A percentile compares a stretch with the other conserved stretches of the same genome.
phyloP scores from a whole-genome alignment of 495 filamentous ascomycete genomes.

The Talaromyces stipitatus region DNA sequence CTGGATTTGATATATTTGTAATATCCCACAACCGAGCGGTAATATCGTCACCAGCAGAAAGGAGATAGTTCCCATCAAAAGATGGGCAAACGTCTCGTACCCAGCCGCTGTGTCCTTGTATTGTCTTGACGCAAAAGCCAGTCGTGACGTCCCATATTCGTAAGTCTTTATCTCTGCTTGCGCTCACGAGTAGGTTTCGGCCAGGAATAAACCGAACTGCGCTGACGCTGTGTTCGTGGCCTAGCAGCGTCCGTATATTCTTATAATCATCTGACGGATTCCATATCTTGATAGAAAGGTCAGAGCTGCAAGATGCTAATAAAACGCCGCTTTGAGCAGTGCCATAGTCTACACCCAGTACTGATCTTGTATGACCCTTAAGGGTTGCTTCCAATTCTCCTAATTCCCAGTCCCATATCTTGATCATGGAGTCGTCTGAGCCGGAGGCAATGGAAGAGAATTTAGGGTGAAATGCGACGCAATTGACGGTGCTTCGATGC shows the following conservation, averaged over 20 bases:
- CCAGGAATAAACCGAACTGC: conserved; percentile 83
- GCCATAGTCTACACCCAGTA: conserved; percentile 86
- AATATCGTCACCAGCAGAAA: conserved; percentile 78
- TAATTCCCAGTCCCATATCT: conserved; percentile 98
- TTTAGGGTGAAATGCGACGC: conserved; percentile 89
- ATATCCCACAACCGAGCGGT: conserved; percentile 83
- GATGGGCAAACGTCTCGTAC: conserved; percentile 79
- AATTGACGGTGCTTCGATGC: conserved; percentile 74
- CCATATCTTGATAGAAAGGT: conserved; percentile 95
- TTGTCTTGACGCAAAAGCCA: conserved; percentile 66
- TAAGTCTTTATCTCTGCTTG: conserved; percentile 75
- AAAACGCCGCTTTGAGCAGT: conserved; percentile 80
- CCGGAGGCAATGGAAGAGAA: conserved; percentile 89
- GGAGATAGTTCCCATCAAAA: conserved; percentile 71
- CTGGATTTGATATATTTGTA: conserved; percentile 40
- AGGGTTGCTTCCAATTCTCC: conserved; percentile 87
- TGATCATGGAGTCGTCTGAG: conserved; percentile 88
- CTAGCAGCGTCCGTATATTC: conserved; percentile 85
- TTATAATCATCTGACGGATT: conserved; percentile 92
- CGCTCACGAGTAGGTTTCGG: conserved; percentile 69
- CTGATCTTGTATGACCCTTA: conserved; percentile 88
- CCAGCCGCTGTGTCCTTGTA: conserved; percentile 72
- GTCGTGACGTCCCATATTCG: conserved; percentile 91
- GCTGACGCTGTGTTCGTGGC: conserved; percentile 88
- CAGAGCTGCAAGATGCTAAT: conserved; percentile 82